A percentile compares a stretch with the other conserved stretches of the same genome.
Evolutionary conservation across 1,284 basidiomycete genomes (phyloP).

Genomic region (Malassezia equina): DNA sequence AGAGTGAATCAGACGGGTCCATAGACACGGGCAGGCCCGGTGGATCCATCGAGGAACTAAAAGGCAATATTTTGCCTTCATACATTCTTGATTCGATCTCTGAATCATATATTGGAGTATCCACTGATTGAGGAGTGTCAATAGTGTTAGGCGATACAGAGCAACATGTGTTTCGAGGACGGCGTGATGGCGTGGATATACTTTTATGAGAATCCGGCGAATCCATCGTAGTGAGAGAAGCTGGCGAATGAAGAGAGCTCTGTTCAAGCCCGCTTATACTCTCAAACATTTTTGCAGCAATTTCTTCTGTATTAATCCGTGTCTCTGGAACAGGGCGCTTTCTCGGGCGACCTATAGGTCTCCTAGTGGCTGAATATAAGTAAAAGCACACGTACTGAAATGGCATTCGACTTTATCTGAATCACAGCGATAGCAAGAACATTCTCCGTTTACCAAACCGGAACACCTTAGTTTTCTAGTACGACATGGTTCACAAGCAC

Average conservation of each 20-base stretch:
- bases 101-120: background rate
- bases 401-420: conserved; percentile 2
- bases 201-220: background rate
- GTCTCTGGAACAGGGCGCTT: conserved; percentile 1
- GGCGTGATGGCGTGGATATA: background rate
- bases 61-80: background rate
- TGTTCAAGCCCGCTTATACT: background rate
- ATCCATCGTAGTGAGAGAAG: background rate
- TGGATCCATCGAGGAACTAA: background rate
- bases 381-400: conserved; percentile 10
- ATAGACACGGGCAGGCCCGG: background rate
- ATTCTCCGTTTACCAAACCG: background rate
- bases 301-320: background rate
- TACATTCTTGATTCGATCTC: background rate
- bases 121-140: background rate
- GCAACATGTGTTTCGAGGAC: background rate
- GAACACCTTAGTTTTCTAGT: conserved; percentile 11
- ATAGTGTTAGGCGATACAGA: background rate
- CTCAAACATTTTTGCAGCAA: background rate
- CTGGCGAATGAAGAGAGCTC: background rate
- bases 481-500: conserved; percentile 8
- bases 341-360: conserved; percentile 12
- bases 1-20: background rate
- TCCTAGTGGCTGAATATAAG: conserved; percentile 3
- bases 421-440: background rate